These are phyloP conservation scores for Sporobolomyces pararoseus DNA, from an alignment of 768 basidiomycete genomes.

Conservation along the genomic window DNA sequence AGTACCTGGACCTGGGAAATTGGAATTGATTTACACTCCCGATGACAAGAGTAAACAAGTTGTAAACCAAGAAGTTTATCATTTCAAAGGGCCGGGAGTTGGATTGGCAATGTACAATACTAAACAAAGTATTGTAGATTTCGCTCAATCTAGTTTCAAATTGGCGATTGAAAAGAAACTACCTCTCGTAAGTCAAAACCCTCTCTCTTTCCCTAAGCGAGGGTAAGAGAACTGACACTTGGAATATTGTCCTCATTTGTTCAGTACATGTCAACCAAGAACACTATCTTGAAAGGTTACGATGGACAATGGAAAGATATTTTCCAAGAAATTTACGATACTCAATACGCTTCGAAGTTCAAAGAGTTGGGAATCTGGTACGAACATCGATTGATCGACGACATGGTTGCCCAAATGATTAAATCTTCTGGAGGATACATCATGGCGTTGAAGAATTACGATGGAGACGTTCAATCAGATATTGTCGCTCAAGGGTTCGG, in stretches of 20 bases:
- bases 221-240: too few species aligned
- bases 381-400: conserved; percentile 94
- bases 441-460: conserved; percentile 61
- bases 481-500: conserved; percentile 93
- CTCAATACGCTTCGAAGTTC: conserved; percentile 51
- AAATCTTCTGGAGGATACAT: conserved; percentile 91
- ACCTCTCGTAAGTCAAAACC: conserved; percentile 46
- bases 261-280: conserved; percentile 98
- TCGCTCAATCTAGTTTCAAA: conserved; percentile 97
- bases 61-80: conserved; percentile 68
- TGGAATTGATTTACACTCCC: conserved; percentile 87
- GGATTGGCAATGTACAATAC: conserved; percentile 94
- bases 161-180: conserved; percentile 68
- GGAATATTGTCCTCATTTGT: too few species aligned
- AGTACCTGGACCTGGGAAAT: conserved; percentile 84
- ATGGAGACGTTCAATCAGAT: conserved; percentile 65
- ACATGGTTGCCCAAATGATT: conserved; percentile 97
- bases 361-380: conserved; percentile 52
- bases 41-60: conserved; percentile 56
- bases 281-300: conserved; percentile 94
- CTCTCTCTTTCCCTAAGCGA: too few species aligned
- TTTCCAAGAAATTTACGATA: conserved; percentile 87
- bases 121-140: conserved; percentile 84
- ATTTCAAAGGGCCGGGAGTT: conserved; percentile 88
- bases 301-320: conserved; percentile 99